Conservation (phyloP, 331 rosid genomes). For the Pyrus hybrid region DNA sequence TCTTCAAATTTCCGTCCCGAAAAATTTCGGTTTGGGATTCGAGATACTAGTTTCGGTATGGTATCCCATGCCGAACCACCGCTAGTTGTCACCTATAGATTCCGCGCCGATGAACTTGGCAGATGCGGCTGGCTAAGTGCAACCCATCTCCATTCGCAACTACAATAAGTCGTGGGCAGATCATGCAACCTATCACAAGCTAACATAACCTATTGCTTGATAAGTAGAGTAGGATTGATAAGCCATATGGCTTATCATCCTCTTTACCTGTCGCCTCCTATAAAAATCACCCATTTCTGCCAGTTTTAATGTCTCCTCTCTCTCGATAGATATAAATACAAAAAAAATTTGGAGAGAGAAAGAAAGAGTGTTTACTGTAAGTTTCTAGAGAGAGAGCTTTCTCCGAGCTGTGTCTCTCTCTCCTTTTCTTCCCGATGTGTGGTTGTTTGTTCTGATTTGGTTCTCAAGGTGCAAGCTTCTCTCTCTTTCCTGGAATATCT, state of each 20-base stretch:
- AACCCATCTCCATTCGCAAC: conserved; percentile 25
- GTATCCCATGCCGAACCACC: no score
- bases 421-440: conserved; percentile 6
- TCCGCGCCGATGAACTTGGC: conserved; percentile 73
- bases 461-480: conserved; percentile 29
- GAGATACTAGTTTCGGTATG: no score
- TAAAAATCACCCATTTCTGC: conserved; percentile 62
- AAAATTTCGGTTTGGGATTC: no score
- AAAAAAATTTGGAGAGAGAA: conserved; percentile 29
- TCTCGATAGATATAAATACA: neutral
- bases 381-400: conserved; percentile 46
- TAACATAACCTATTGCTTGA: neutral
- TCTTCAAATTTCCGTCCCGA: no score
- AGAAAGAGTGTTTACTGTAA: conserved; percentile 31
- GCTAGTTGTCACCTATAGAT: conserved; percentile 74
- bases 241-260: accelerated
- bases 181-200: neutral
- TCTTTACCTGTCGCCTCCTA: conserved; percentile 53
- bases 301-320: conserved; percentile 33
- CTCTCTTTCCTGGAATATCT: conserved; percentile 41
- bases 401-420: conserved; percentile 27
- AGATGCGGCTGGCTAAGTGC: conserved; percentile 78
- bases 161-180: accelerated
- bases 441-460: conserved; percentile 18
- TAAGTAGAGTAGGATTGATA: neutral